Percentiles rank a stretch among this genome's conserved stretches.
Conservation (phyloP, 257 asterid genomes). For the Paraleonurus japonicus region DNA sequence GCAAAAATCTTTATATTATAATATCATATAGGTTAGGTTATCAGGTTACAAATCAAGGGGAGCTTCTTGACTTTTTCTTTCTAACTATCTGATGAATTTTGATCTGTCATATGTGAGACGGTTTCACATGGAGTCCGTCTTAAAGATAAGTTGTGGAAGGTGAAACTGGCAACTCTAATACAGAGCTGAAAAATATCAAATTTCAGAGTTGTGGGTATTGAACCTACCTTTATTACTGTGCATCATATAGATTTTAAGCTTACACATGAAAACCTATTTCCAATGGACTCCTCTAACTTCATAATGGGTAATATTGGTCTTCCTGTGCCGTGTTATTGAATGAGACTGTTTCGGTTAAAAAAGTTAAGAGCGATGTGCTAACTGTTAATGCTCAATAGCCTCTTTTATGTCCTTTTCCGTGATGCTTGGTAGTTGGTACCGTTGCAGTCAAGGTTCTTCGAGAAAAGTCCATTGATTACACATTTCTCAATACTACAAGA, state of each 20-base stretch:
- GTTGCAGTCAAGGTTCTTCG: neutral
- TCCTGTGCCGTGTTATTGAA: neutral
- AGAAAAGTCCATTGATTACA: neutral
- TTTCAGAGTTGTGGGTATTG: constrained; percentile 9
- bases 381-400: neutral
- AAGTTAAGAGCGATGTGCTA: neutral
- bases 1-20: too few relatives aligned
- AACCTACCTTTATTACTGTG: neutral
- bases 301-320: neutral
- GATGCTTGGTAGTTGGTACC: constrained; percentile 1
- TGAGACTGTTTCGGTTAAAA: neutral
- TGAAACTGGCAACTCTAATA: neutral
- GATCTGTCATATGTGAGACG: neutral
- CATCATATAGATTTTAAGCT: constrained; percentile 1
- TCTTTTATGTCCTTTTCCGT: neutral
- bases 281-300: neutral
- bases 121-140: neutral
- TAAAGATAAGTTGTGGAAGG: neutral
- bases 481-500: neutral
- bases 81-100: neutral
- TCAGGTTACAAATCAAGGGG: neutral
- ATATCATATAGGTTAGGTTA: too few relatives aligned
- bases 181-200: neutral
- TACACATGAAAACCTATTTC: neutral
- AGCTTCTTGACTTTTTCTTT: neutral